These are phyloP conservation scores for Plasmodium reichenowi DNA, from an alignment of 169 alveolate species.

Conservation along the genomic window DNA sequence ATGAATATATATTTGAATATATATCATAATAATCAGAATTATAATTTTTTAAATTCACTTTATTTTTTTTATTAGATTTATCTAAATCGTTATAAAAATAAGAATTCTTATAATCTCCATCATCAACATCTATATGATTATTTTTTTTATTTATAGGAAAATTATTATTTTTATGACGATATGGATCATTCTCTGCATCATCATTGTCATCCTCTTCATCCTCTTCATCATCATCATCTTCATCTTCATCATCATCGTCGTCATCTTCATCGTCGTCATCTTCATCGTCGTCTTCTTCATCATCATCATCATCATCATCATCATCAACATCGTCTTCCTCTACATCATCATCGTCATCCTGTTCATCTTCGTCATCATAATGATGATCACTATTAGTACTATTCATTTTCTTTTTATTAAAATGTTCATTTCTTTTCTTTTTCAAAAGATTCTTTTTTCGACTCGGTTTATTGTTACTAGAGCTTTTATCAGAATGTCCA, in stretches of 20 bases:
- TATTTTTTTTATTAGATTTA: slow-evolving; percentile 34
- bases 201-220: too few relatives aligned
- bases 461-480: slow-evolving; percentile 20
- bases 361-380: slow-evolving; percentile 1
- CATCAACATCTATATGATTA: background rate
- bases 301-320: slow-evolving; percentile 8
- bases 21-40: slow-evolving; percentile 74
- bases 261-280: slow-evolving; percentile 6
- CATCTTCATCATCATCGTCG: slow-evolving; percentile 12
- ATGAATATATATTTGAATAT: slow-evolving; percentile 60
- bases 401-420: background rate
- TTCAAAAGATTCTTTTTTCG: too few relatives aligned
- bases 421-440: background rate
- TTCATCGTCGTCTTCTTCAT: background rate
- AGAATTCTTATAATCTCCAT: slow-evolving; percentile 4
- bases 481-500: slow-evolving; percentile 18
- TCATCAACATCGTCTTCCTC: background rate
- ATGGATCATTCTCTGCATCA: background rate
- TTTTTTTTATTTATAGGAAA: slow-evolving; percentile 19
- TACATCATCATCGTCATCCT: background rate
- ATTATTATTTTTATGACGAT: slow-evolving; percentile 8
- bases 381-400: slow-evolving; percentile 7
- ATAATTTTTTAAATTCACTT: slow-evolving; percentile 51
- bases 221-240: too few relatives aligned
- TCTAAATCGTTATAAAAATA: slow-evolving; percentile 30